Evolutionary conservation across 1,139 yeast species (phyloP).

Genomic region (Scheffersomyces parashehatae): DNA sequence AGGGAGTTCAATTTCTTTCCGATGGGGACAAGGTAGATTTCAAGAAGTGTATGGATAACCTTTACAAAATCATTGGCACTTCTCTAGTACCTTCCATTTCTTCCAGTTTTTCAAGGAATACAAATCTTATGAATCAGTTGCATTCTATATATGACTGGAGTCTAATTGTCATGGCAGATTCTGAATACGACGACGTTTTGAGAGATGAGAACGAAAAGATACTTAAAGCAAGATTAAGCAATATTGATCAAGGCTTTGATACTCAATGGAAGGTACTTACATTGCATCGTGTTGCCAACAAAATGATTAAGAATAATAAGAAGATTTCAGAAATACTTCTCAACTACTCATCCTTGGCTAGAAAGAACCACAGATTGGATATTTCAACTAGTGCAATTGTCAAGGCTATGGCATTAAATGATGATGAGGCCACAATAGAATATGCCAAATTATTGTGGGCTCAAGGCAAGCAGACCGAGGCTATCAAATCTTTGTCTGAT

Average conservation of each 20-base stretch:
- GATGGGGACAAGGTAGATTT: slow-evolving; percentile 29
- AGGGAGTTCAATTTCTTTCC: slow-evolving; percentile 50
- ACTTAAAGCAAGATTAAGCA: slow-evolving; percentile 40
- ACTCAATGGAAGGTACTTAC: slow-evolving; percentile 63
- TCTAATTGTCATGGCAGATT: slow-evolving; percentile 20
- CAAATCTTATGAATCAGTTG: slow-evolving; percentile 57
- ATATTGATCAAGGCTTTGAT: slow-evolving; percentile 62
- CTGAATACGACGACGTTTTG: slow-evolving; percentile 11
- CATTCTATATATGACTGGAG: slow-evolving; percentile 72
- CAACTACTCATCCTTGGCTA: slow-evolving; percentile 62
- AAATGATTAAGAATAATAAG: slow-evolving; percentile 31
- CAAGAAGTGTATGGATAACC: slow-evolving; percentile 43
- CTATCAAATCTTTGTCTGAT: slow-evolving; percentile 64
- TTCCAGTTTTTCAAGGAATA: slow-evolving; percentile 62
- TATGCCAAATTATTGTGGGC: slow-evolving; percentile 88
- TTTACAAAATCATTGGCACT: slow-evolving; percentile 58
- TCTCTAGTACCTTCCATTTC: slow-evolving; percentile 62
- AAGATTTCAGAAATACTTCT: slow-evolving; percentile 53
- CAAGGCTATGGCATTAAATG: slow-evolving; percentile 56
- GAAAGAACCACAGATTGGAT: slow-evolving; percentile 70
- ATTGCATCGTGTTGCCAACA: slow-evolving; percentile 57
- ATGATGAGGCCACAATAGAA: slow-evolving; percentile 66
- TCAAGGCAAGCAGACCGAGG: slow-evolving; percentile 86
- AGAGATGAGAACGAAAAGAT: slow-evolving; percentile 22
- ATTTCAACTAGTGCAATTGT: slow-evolving; percentile 74